Conservation (phyloP, 2,329 filamentous ascomycete species). For the Verticillium alfalfae region DNA sequence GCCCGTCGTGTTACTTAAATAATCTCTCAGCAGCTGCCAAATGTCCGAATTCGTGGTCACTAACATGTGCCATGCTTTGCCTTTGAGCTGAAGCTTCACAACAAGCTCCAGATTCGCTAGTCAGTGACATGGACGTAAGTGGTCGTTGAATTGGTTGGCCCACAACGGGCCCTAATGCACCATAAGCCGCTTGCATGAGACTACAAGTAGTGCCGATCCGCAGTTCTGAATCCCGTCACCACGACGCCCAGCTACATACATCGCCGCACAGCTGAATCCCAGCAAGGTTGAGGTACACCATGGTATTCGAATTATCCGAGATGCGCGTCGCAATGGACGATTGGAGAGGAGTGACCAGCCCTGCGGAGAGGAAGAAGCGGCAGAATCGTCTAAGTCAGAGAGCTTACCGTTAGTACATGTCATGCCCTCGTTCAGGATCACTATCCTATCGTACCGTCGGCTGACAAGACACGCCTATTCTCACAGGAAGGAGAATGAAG, state of each 20-base stretch:
- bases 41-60: too few species aligned
- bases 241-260: not conserved
- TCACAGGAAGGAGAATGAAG: not conserved
- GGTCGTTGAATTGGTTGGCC: not conserved
- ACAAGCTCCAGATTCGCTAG: not conserved
- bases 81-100: too few species aligned
- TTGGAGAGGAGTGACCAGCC: conserved; percentile 24
- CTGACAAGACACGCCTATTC: too few species aligned
- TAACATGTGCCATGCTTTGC: too few species aligned
- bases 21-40: too few species aligned
- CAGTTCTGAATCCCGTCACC: not conserved
- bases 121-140: too few species aligned
- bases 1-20: too few species aligned
- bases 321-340: conserved; percentile 17
- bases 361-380: conserved; percentile 11
- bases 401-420: conserved; percentile 5
- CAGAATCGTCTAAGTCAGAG: conserved; percentile 10
- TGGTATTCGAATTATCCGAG: conserved; percentile 2
- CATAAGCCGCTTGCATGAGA: not conserved
- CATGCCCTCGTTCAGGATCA: too few species aligned
- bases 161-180: not conserved
- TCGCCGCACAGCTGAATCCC: not conserved
- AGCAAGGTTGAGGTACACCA: not conserved
- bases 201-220: not conserved
- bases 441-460: too few species aligned